Conservation (phyloP, 2,329 filamentous ascomycete genomes). For the Trichoderma breve region DNA sequence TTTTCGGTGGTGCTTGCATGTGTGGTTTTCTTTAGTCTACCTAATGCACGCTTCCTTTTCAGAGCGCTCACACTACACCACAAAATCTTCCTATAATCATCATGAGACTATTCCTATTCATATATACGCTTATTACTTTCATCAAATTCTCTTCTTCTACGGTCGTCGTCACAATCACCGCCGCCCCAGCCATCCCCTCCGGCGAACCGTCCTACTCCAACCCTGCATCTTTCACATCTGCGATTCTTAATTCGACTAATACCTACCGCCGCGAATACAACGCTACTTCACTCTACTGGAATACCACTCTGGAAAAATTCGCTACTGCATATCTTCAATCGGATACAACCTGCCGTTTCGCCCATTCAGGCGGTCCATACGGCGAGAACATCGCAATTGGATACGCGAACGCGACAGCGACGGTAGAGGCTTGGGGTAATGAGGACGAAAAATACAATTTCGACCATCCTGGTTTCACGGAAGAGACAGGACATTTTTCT, state of each 20-base stretch:
- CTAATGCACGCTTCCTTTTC: neutral
- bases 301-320: conserved; percentile 57
- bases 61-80: neutral
- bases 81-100: neutral
- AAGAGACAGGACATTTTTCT: conserved; percentile 68
- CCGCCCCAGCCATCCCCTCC: conserved; percentile 35
- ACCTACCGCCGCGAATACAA: conserved; percentile 62
- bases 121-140: neutral
- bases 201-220: conserved; percentile 35
- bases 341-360: conserved; percentile 46
- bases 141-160: neutral
- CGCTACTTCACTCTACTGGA: conserved; percentile 60
- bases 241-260: conserved; percentile 67
- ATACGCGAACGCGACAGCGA: conserved; percentile 56
- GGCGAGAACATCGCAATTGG: conserved; percentile 75
- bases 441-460: conserved; percentile 57
- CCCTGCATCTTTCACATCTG: conserved; percentile 43
- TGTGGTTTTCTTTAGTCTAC: neutral
- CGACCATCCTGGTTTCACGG: conserved; percentile 51
- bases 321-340: conserved; percentile 49
- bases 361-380: conserved; percentile 60
- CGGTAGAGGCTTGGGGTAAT: conserved; percentile 65
- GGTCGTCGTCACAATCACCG: conserved; percentile 34
- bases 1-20: neutral
- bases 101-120: neutral